A percentile compares a stretch with the other conserved stretches of the same genome.
These are phyloP conservation scores for Auricularia auricula-judae DNA, from an alignment of 768 basidiomycete genomes.

Conservation along the genomic window DNA sequence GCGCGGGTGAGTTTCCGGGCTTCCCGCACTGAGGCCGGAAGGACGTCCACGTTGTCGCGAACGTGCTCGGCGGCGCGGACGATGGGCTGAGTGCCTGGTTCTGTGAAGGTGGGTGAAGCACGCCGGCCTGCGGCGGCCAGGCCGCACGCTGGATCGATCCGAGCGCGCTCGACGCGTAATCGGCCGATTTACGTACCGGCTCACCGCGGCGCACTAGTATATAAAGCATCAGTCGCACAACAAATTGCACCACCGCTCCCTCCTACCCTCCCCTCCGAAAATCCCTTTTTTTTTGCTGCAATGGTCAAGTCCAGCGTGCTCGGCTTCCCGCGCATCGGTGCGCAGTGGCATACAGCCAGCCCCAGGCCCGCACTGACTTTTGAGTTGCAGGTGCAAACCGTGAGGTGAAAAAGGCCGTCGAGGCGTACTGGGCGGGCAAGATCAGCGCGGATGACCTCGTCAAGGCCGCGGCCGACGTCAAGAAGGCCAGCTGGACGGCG, in stretches of 20 bases:
- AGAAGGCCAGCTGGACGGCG: conserved; percentile 77
- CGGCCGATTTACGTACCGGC: too few species aligned
- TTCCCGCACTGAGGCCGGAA: too few species aligned
- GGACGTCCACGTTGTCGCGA: too few species aligned
- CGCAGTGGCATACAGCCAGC: conserved; percentile 8
- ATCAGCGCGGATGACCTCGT: conserved; percentile 77
- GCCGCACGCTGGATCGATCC: background rate
- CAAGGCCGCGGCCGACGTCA: conserved; percentile 77
- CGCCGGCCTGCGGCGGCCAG: too few species aligned
- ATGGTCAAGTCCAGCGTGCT: conserved; percentile 82
- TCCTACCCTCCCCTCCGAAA: conserved; percentile 11
- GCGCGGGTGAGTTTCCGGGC: too few species aligned
- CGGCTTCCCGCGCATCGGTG: conserved; percentile 88
- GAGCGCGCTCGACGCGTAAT: background rate
- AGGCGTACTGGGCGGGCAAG: conserved; percentile 97
- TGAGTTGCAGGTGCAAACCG: conserved; percentile 65
- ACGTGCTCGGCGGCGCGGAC: too few species aligned
- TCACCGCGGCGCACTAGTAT: background rate
- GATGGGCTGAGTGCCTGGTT: too few species aligned
- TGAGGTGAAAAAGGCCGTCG: conserved; percentile 96
- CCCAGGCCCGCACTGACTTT: background rate
- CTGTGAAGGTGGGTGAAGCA: too few species aligned
- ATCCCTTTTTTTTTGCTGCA: conserved; percentile 13
- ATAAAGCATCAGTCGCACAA: background rate
- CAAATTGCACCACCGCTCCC: conserved; percentile 4